Percentiles rank a stretch among this genome's conserved stretches.
phyloP scores from a whole-genome alignment of 1,284 basidiomycete genomes.

The Cystobasidiaceae sp. region DNA sequence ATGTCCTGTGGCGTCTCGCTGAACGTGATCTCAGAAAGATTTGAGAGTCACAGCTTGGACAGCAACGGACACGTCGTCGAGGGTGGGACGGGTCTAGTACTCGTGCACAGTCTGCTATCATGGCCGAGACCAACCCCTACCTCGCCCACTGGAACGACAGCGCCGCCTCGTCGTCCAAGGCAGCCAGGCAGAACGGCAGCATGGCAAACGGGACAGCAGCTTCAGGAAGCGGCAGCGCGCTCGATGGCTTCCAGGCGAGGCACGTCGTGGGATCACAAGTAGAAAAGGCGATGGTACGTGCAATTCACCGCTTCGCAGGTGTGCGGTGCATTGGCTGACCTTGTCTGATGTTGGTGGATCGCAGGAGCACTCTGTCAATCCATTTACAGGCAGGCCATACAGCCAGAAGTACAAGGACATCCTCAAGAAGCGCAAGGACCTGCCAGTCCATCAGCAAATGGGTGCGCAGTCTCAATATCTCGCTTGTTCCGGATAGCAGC shows the following conservation, averaged over 20 bases:
- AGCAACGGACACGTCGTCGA: too few species aligned
- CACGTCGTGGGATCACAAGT: constrained; percentile 69
- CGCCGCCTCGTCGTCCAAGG: constrained; percentile 17
- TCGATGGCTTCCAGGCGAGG: constrained; percentile 72
- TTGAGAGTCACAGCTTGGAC: too few species aligned
- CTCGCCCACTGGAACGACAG: constrained; percentile 51
- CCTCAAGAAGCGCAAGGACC: constrained; percentile 71
- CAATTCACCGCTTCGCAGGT: not conserved
- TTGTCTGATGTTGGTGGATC: not conserved
- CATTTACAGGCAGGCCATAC: constrained; percentile 77
- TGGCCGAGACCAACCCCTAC: constrained; percentile 53
- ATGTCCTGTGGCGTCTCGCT: too few species aligned
- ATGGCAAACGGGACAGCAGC: constrained; percentile 5
- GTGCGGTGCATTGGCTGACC: not conserved
- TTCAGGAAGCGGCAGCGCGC: constrained; percentile 46
- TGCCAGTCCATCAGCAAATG: constrained; percentile 93
- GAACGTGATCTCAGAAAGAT: too few species aligned
- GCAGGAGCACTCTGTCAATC: constrained; percentile 77
- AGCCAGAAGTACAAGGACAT: constrained; percentile 81
- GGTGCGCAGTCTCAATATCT: constrained; percentile 61
- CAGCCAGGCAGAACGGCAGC: not conserved
- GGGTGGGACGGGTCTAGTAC: not conserved
- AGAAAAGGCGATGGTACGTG: constrained; percentile 62
- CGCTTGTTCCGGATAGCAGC: constrained; percentile 59
- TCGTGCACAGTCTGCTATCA: not conserved